Evolutionary conservation across 2,329 filamentous ascomycete genomes (phyloP).

Genomic region (Ophiobolus disseminans): DNA sequence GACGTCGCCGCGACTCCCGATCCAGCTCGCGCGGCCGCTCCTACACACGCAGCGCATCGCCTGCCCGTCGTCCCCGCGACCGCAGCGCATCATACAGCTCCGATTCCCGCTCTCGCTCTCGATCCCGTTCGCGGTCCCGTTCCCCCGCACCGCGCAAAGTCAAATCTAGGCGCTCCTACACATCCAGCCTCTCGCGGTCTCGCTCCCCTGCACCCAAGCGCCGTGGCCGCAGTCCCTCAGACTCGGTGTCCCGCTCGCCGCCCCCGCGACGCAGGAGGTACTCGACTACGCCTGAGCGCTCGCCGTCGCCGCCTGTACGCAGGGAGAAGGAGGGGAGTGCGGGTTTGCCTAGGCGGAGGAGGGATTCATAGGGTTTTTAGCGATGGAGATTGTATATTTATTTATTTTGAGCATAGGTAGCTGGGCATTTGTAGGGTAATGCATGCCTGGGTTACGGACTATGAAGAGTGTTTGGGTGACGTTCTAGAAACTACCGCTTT

Average conservation of each 20-base stretch:
- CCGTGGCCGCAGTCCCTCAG: constrained; percentile 27
- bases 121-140: constrained; percentile 15
- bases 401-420: no score
- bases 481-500: no score
- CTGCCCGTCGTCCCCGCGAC: constrained; percentile 27
- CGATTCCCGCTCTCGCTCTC: constrained; percentile 27
- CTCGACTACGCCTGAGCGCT: constrained; percentile 10
- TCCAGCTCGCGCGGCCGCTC: constrained; percentile 39
- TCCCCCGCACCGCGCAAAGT: constrained; percentile 31
- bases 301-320: constrained; percentile 18
- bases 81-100: constrained; percentile 29
- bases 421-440: no score
- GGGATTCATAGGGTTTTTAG: constrained; percentile 13
- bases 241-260: constrained; percentile 21
- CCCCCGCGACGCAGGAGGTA: constrained; percentile 16
- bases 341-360: constrained; percentile 17
- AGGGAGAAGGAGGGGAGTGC: constrained; percentile 16
- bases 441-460: no score
- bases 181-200: constrained; percentile 37
- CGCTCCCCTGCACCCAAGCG: constrained; percentile 29
- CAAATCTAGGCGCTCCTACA: constrained; percentile 26
- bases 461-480: no score
- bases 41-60: constrained; percentile 39
- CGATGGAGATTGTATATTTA: neutral
- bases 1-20: constrained; percentile 29